phyloP scores from a whole-genome alignment of 352 stramenopile species.

The Globisporangium sylvaticum region DNA sequence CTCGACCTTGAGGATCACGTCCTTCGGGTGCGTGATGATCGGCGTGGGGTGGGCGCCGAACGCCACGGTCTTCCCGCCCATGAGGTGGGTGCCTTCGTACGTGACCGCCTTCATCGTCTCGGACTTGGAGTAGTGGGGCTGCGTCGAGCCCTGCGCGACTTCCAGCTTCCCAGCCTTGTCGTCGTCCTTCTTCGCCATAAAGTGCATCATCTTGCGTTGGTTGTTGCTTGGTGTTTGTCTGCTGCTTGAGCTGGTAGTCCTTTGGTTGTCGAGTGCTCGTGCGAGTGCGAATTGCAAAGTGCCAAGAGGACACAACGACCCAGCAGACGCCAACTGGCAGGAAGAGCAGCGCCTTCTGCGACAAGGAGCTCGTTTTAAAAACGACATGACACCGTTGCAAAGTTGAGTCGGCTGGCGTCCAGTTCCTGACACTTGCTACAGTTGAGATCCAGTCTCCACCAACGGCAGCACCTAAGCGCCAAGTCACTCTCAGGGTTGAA shows the following conservation, averaged over 20 bases:
- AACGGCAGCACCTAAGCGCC: no score
- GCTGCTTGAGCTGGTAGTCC: not conserved
- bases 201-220: slow-evolving; percentile 19
- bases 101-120: slow-evolving; percentile 37
- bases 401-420: no score
- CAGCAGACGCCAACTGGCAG: not conserved
- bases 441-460: no score
- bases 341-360: not conserved
- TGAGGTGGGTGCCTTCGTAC: slow-evolving; percentile 19
- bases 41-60: slow-evolving; percentile 26
- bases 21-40: slow-evolving; percentile 26
- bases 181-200: slow-evolving; percentile 28
- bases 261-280: not conserved
- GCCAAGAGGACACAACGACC: not conserved
- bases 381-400: not conserved
- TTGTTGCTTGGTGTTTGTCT: not conserved
- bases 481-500: no score
- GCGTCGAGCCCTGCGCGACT: slow-evolving; percentile 19
- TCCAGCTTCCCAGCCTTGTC: slow-evolving; percentile 28
- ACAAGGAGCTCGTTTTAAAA: not conserved
- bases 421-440: no score
- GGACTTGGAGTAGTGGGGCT: slow-evolving; percentile 23
- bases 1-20: slow-evolving; percentile 28
- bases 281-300: not conserved
- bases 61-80: slow-evolving; percentile 24